phyloP scores from a whole-genome alignment of 2,329 filamentous ascomycete genomes.

The Aspergillus sp. region DNA sequence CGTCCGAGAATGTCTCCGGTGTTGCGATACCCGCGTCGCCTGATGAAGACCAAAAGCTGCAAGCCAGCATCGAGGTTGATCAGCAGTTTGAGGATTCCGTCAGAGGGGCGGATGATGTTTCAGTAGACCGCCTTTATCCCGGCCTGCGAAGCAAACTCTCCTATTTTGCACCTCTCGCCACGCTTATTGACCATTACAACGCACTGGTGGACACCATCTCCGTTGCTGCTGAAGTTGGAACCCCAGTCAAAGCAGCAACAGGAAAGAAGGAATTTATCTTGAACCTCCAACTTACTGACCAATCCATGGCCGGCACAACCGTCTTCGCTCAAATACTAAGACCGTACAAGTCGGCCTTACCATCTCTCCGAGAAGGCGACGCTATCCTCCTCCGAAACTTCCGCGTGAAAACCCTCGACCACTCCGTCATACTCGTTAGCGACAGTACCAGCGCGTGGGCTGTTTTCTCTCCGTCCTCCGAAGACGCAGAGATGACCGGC shows the following conservation, averaged over 20 bases:
- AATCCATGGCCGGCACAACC: constrained; percentile 40
- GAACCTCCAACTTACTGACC: constrained; percentile 45
- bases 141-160: constrained; percentile 43
- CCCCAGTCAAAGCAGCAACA: constrained; percentile 34
- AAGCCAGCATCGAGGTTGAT: constrained; percentile 13
- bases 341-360: constrained; percentile 39
- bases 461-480: constrained; percentile 37
- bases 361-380: constrained; percentile 39
- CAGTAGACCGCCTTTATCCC: constrained; percentile 28
- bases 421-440: constrained; percentile 43
- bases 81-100: constrained; percentile 4
- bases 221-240: constrained; percentile 34
- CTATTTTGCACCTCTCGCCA: constrained; percentile 45
- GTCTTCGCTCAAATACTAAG: constrained; percentile 45
- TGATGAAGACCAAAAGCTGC: constrained; percentile 6
- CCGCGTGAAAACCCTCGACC: constrained; percentile 42
- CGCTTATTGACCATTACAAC: constrained; percentile 44
- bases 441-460: constrained; percentile 47
- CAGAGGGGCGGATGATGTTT: constrained; percentile 10
- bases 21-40: not conserved
- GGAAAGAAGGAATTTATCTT: constrained; percentile 42
- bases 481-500: constrained; percentile 32
- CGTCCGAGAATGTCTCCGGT: not conserved
- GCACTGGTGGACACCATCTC: constrained; percentile 44
- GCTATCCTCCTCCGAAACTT: constrained; percentile 48